phyloP scores from a whole-genome alignment of 495 filamentous ascomycete genomes.

The Penicillium silybi region DNA sequence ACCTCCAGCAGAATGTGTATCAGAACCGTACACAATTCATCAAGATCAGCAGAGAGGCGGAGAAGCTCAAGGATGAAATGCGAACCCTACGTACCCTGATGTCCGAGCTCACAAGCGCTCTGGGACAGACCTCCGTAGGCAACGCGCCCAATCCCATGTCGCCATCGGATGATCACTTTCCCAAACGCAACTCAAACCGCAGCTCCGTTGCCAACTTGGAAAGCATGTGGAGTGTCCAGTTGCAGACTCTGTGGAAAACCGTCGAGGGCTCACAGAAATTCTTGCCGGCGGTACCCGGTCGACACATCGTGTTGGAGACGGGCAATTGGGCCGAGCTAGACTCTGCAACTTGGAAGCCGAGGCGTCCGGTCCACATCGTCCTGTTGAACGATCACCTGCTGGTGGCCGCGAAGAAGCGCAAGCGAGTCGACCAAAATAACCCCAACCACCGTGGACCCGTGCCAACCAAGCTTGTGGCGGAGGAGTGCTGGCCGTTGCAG shows the following conservation, averaged over 20 bases:
- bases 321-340: slow-evolving; percentile 93
- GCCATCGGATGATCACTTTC: slow-evolving; percentile 44
- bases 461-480: slow-evolving; percentile 78
- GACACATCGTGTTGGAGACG: slow-evolving; percentile 88
- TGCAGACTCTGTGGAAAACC: slow-evolving; percentile 79
- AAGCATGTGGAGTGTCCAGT: slow-evolving; percentile 86
- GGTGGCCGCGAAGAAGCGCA: slow-evolving; percentile 85
- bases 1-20: slow-evolving; percentile 94
- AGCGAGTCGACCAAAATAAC: slow-evolving; percentile 66
- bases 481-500: slow-evolving; percentile 89
- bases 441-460: slow-evolving; percentile 53
- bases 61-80: slow-evolving; percentile 97
- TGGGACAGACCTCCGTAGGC: slow-evolving; percentile 63
- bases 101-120: slow-evolving; percentile 77
- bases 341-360: slow-evolving; percentile 90
- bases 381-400: slow-evolving; percentile 93
- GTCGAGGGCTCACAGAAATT: slow-evolving; percentile 97
- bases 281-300: slow-evolving; percentile 81
- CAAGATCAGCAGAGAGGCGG: slow-evolving; percentile 97
- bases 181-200: slow-evolving; percentile 47
- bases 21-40: slow-evolving; percentile 98
- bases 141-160: slow-evolving; percentile 42
- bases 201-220: slow-evolving; percentile 85
- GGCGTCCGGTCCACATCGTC: slow-evolving; percentile 80
- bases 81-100: slow-evolving; percentile 80